phyloP scores from a whole-genome alignment of 108 stramenopile genomes.

The Cyclotella distinguenda region DNA sequence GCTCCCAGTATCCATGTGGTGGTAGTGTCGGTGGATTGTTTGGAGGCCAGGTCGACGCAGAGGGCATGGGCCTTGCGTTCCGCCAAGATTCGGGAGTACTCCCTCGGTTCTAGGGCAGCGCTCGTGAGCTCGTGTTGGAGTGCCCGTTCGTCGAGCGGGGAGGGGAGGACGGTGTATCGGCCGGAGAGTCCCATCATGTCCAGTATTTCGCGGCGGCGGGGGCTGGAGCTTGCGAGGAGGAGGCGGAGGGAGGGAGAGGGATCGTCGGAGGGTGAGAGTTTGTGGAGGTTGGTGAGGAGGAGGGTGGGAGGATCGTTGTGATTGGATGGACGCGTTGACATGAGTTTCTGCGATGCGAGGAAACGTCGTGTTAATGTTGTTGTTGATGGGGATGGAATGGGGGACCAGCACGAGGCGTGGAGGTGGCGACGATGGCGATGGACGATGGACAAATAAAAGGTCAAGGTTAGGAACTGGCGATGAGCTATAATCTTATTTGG shows the following conservation, averaged over 20 bases:
- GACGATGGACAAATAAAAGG: not conserved
- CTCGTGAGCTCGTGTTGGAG: conserved; percentile 54
- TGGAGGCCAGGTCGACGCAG: conserved; percentile 28
- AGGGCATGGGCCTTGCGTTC: conserved; percentile 71
- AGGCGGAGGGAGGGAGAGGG: conserved; percentile 33
- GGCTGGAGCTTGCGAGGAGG: conserved; percentile 75
- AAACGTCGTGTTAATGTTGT: not conserved
- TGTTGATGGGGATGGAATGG: not conserved
- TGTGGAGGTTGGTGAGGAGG: conserved; percentile 28
- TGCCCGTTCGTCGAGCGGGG: conserved; percentile 70
- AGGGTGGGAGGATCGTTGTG: conserved; percentile 1
- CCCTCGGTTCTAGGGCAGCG: conserved; percentile 34
- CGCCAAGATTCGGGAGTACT: conserved; percentile 68
- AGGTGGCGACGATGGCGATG: not conserved
- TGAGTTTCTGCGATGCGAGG: not conserved
- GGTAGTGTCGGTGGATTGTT: not conserved
- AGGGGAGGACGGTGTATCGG: conserved; percentile 49
- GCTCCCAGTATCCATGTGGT: conserved; percentile 65
- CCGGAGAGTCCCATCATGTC: conserved; percentile 82
- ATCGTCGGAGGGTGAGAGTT: conserved; percentile 14
- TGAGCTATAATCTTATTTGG: not conserved
- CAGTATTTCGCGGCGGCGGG: conserved; percentile 73
- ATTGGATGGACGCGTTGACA: not conserved
- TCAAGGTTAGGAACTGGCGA: not conserved
- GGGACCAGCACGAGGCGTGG: not conserved